Evolutionary conservation across 2,329 filamentous ascomycete species (phyloP).

Genomic region (Diplodia mutila): DNA sequence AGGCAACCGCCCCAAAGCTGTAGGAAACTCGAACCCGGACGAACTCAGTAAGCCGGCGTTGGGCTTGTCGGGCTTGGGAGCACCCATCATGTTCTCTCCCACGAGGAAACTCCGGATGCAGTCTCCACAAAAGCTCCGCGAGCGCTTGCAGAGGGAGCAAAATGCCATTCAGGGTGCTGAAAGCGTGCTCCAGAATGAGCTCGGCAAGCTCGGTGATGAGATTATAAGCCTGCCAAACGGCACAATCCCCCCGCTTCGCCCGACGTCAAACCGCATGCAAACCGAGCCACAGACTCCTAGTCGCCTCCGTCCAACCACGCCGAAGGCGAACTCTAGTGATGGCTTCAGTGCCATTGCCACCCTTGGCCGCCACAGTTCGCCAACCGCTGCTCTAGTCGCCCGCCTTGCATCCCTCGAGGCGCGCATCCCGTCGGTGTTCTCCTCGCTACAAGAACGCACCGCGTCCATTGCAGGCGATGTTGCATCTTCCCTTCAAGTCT

Average conservation of each 20-base stretch:
- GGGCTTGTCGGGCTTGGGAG: conserved; percentile 31
- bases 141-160: conserved; percentile 83
- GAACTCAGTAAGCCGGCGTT: conserved; percentile 24
- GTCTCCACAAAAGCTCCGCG: conserved; percentile 70
- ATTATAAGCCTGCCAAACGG: conserved; percentile 57
- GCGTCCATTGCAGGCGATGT: conserved; percentile 69
- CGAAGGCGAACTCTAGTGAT: conserved; percentile 22
- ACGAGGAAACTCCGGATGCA: conserved; percentile 52
- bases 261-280: conserved; percentile 4
- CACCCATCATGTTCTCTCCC: conserved; percentile 15
- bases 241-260: conserved; percentile 10
- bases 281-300: conserved; percentile 26
- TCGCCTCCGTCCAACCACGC: conserved; percentile 24
- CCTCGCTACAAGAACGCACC: conserved; percentile 34
- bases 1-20: conserved; percentile 47
- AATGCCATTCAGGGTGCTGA: conserved; percentile 67
- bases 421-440: background rate
- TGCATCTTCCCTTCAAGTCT: conserved; percentile 70
- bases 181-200: conserved; percentile 71
- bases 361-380: conserved; percentile 26
- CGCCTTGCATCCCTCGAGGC: conserved; percentile 70
- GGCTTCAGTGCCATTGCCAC: conserved; percentile 26
- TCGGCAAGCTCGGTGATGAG: conserved; percentile 80
- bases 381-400: conserved; percentile 54
- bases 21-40: conserved; percentile 23